Evolutionary conservation across 129 eudicot genomes (phyloP), one percentile per base, ranked within the genome.

Genomic region (Escallonia rubra): DNA sequence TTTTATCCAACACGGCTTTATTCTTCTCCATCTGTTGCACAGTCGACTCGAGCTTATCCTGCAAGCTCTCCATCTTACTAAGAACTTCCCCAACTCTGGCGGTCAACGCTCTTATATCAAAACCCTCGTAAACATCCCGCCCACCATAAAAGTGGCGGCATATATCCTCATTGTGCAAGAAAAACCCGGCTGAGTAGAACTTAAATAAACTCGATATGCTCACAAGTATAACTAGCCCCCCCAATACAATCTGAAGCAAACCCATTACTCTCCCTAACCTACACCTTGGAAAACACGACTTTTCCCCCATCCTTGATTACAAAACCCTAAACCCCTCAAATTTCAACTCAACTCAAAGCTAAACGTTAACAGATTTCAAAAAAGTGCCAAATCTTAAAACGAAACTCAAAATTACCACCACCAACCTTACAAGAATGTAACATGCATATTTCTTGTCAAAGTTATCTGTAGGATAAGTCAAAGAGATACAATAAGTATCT

Each of bases 151-250:
- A 85, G 4, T 85, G 93, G 42, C 81, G 84, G 80, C 99, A 93
- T 44, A 89, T 76, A 51, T 85, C 95, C 38, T 85, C 97, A 41
- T 79, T 73, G 40, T 82, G 83, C 45, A 82, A 57, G 81, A 93
- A 93, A 43, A 89, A 89, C 11, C 98, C 96, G 49, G 88, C 88
- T 15, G 91, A 80, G 65, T 89, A 94, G 57, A 94, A 76, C 73
- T 83, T 87, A 40, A 64, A 69, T 41, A 93, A 77, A 64, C 90
- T 93, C 42, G 88, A 82, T 12, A 79, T 40, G 78, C 99, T 94
- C 34, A 94, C 87, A 15, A 82, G 13, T 47, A 94, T 79, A 7
- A 94, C 99, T 13, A 94, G 68, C 69, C 72, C 82, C 70, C 99
- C 99, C 57, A 94, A 76, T 47, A 89, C 8, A 67, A 90, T 57